phyloP scores from a whole-genome alignment of 306 rosid genomes.

The Begonia masoniana region DNA sequence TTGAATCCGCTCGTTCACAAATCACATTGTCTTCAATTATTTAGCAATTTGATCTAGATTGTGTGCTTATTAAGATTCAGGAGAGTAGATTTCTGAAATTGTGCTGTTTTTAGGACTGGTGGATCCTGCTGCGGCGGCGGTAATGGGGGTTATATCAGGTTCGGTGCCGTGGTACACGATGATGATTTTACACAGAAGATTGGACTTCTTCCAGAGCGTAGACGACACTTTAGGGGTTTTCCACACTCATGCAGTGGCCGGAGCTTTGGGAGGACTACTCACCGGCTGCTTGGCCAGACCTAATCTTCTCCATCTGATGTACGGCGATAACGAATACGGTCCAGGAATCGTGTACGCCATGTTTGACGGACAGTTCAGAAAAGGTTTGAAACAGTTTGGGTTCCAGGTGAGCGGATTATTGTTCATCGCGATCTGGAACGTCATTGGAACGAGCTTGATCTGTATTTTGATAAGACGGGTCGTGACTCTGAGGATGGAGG shows the following conservation, averaged over 20 bases:
- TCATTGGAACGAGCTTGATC: slow-evolving; percentile 36
- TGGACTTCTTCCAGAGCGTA: slow-evolving; percentile 35
- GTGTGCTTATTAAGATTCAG: too few relatives aligned
- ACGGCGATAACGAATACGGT: slow-evolving; percentile 5
- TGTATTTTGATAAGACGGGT: slow-evolving; percentile 28
- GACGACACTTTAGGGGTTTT: slow-evolving; percentile 72
- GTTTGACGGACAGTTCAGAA: not conserved
- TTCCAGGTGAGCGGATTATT: slow-evolving; percentile 40
- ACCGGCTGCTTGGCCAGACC: slow-evolving; percentile 53
- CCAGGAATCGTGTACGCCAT: slow-evolving; percentile 25
- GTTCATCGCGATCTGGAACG: slow-evolving; percentile 48
- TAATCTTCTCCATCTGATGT: slow-evolving; percentile 30
- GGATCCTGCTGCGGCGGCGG: slow-evolving; percentile 26
- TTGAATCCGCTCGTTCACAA: too few relatives aligned
- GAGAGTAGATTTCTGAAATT: not conserved
- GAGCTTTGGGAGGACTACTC: slow-evolving; percentile 45
- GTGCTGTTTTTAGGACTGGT: slow-evolving; percentile 20
- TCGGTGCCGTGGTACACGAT: slow-evolving; percentile 52
- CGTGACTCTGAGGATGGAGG: slow-evolving; percentile 48
- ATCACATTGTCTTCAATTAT: too few relatives aligned
- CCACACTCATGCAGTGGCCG: slow-evolving; percentile 72
- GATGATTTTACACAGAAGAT: slow-evolving; percentile 52
- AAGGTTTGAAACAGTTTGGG: slow-evolving; percentile 29
- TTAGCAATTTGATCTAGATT: too few relatives aligned
- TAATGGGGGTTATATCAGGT: slow-evolving; percentile 33